Base-by-base conservation (phyloP, 2,329 filamentous ascomycete species). In the Nemania diffusa region DNA sequence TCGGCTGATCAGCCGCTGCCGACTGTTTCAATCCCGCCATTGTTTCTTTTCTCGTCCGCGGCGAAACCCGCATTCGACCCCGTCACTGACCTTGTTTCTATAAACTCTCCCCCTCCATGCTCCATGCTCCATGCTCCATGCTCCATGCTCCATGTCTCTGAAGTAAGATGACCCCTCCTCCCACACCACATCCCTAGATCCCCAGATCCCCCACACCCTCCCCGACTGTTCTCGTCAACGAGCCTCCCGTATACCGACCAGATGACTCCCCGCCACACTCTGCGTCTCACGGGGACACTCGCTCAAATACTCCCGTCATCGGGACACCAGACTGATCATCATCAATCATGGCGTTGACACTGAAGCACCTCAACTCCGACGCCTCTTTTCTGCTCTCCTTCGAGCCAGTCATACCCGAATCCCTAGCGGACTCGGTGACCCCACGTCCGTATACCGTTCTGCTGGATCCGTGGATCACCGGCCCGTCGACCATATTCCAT, bases 381-480 rank as follows among this genome's bases (percentile, higher is more conserved):
- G 84, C 88, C 40, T 88, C 87, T 2, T 91, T 92, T 75, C 83
- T 91, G 40, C 81, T 92, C 51, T 86, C 85, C 29, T 90, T 92
- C 73, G 81, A 85, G 63, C 87, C 87, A 34, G 79, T 85, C 29
- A 79, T 81, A n/a, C 79, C 82, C 55, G 76, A 82, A 62, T 72
- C 78, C 50, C 72, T 78, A 22, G 78, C 78, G 57, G 65, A 72
- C 62, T 27, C 66, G 26, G 58, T 75, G 58, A 79, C 80, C 32
- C 81, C 83, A 13, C 81, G 81, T 57, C 83, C 85, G 3, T 93
- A 91, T 77, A 88, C 86, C 17, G 85, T 94, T 60, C 83, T 94
- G 46, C 79, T 93, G 57, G 91, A 94, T 76, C 91, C 92, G 3
- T 93, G 90, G 88, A 83, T 92, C 34, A 81, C 83, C 11, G 88